phyloP scores from a whole-genome alignment of 768 basidiomycete species.

The Rhodotorula sphaerocarpa region DNA sequence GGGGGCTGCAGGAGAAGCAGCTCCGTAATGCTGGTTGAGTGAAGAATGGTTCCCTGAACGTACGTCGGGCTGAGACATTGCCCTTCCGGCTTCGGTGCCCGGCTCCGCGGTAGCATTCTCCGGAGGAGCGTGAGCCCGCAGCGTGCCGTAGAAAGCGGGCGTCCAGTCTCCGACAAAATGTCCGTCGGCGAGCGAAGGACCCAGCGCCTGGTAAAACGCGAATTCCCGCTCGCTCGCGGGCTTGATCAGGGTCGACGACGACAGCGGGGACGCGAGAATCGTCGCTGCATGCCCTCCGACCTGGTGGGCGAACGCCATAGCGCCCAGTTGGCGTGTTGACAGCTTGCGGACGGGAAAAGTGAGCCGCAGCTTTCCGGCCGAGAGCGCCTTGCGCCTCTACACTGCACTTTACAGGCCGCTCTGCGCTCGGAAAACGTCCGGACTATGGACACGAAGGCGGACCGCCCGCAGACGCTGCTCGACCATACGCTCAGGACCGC shows the following conservation, averaged over 20 bases:
- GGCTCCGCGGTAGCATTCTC: too few species aligned
- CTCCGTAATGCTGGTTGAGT: too few species aligned
- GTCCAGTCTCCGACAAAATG: conserved; percentile 49
- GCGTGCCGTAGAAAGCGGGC: conserved; percentile 69
- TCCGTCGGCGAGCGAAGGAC: conserved; percentile 37
- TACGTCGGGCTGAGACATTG: background rate
- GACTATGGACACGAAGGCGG: background rate
- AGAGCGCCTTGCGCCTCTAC: too few species aligned
- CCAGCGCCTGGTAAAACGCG: conserved; percentile 60
- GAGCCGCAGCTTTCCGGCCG: too few species aligned
- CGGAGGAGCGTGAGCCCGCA: conserved; percentile 45
- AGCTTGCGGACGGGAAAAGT: too few species aligned
- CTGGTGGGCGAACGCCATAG: conserved; percentile 45
- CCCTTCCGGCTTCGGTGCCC: too few species aligned
- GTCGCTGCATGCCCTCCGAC: conserved; percentile 70
- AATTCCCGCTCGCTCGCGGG: conserved; percentile 59
- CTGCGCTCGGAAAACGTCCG: too few species aligned
- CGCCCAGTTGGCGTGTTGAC: background rate
- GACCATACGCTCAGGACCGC: conserved; percentile 31
- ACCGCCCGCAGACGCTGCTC: background rate
- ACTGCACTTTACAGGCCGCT: too few species aligned
- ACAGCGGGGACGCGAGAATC: conserved; percentile 62
- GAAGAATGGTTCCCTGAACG: too few species aligned
- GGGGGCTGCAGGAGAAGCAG: too few species aligned
- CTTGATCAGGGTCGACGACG: conserved; percentile 67